Evolutionary conservation across 176 grass and related monocot species (phyloP).

Genomic region (Cenchrus purpureus): DNA sequence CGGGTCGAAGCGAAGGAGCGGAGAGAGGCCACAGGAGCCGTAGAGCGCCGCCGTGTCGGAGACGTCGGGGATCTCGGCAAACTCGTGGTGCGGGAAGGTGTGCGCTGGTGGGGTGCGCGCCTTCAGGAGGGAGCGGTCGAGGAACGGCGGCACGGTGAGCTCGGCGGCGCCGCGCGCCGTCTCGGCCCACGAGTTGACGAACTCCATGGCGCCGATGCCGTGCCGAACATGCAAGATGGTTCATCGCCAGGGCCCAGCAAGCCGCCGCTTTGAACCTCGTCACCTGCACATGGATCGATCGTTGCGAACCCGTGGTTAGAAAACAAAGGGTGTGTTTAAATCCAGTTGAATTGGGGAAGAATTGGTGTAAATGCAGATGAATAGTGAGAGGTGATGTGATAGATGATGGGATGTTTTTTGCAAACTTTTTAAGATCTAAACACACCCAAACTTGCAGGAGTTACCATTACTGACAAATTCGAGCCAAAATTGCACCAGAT

Average conservation of each 20-base stretch:
- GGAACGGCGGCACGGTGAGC: constrained; percentile 67
- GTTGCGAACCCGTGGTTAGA: background rate
- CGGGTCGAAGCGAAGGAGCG: constrained; percentile 78
- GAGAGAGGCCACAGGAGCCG: constrained; percentile 57
- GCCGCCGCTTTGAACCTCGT: constrained; percentile 87
- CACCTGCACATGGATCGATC: constrained; percentile 46
- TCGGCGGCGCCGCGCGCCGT: constrained; percentile 69
- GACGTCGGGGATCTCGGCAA: constrained; percentile 78
- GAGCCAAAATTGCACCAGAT: too few relatives aligned
- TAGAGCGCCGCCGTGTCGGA: constrained; percentile 63
- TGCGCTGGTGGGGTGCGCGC: constrained; percentile 60
- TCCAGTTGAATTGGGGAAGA: too few relatives aligned
- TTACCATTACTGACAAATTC: too few relatives aligned
- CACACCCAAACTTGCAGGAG: too few relatives aligned
- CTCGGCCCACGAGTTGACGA: constrained; percentile 95
- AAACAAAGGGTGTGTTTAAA: background rate
- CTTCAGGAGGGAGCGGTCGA: constrained; percentile 67
- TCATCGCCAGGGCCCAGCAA: constrained; percentile 82
- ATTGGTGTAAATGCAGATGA: too few relatives aligned
- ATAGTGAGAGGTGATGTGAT: too few relatives aligned
- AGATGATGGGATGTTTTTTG: too few relatives aligned
- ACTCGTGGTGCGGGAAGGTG: constrained; percentile 76
- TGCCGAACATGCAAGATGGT: constrained; percentile 99
- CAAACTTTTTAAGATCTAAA: too few relatives aligned
- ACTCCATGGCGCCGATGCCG: constrained; percentile 92